Percentiles rank a stretch among this genome's conserved stretches.
These are phyloP conservation scores for Balakata baccata DNA, from an alignment of 345 rosid genomes.

Conservation along the genomic window DNA sequence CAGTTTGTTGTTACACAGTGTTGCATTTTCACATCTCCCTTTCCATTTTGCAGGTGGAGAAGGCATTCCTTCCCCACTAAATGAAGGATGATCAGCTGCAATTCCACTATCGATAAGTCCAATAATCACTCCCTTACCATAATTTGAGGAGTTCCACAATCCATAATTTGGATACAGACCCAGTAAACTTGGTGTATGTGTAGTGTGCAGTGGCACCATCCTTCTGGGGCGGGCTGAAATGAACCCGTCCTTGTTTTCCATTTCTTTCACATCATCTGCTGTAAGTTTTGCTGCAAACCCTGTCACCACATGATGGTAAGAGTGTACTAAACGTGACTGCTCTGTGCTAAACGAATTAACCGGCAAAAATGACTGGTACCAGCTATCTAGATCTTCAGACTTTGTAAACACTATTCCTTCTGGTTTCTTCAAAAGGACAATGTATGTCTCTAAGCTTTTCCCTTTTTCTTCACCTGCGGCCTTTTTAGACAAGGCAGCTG, in stretches of 20 bases:
- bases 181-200: conserved; percentile 15
- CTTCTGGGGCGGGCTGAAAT: conserved; percentile 24
- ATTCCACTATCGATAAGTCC: conserved; percentile 26
- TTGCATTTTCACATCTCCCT: conserved; percentile 21
- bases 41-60: conserved; percentile 26
- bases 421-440: conserved; percentile 25
- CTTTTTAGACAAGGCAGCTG: neutral
- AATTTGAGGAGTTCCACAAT: conserved; percentile 18
- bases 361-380: conserved; percentile 35
- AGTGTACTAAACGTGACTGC: conserved; percentile 20
- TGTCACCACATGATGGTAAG: conserved; percentile 22
- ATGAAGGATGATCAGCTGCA: conserved; percentile 23
- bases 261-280: conserved; percentile 20
- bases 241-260: conserved; percentile 25
- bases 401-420: conserved; percentile 9
- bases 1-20: conserved; percentile 22
- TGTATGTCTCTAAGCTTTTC: conserved; percentile 23
- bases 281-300: conserved; percentile 39
- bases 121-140: conserved; percentile 21
- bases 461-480: neutral
- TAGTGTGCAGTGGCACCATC: conserved; percentile 21
- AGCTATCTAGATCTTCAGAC: conserved; percentile 21
- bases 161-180: conserved; percentile 13
- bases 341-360: conserved; percentile 9
- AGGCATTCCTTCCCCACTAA: conserved; percentile 25